These are phyloP conservation scores for Mycena latifolia DNA, from an alignment of 768 basidiomycete species.

Conservation along the genomic window DNA sequence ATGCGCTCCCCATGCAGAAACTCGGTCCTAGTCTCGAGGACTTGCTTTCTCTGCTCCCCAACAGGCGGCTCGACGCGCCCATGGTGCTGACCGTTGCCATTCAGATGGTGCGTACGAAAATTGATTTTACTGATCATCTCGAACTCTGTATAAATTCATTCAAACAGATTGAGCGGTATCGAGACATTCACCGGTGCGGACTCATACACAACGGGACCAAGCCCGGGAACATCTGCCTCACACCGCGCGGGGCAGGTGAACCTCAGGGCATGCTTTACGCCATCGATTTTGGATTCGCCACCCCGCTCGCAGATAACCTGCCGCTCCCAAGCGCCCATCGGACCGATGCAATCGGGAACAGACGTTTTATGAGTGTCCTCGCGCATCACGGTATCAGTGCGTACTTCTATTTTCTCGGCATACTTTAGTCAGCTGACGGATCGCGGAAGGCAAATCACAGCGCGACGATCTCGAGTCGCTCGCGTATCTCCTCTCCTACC, in stretches of 20 bases:
- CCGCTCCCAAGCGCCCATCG: conserved; percentile 36
- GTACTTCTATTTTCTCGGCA: not conserved
- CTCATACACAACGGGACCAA: conserved; percentile 48
- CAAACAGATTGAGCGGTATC: conserved; percentile 43
- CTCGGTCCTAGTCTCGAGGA: conserved; percentile 45
- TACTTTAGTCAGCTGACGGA: not conserved
- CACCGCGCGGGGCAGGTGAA: conserved; percentile 14
- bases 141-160: too few species aligned
- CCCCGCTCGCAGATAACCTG: conserved; percentile 26
- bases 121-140: not conserved
- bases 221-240: conserved; percentile 47
- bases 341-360: conserved; percentile 42
- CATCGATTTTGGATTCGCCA: conserved; percentile 47
- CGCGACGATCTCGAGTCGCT: conserved; percentile 5
- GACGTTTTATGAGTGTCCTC: conserved; percentile 45
- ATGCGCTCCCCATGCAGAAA: conserved; percentile 27
- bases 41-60: conserved; percentile 34
- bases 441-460: not conserved
- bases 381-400: conserved; percentile 48
- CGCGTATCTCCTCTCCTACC: not conserved
- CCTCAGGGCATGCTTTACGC: conserved; percentile 31
- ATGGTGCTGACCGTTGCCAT: conserved; percentile 46
- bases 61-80: conserved; percentile 31
- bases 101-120: conserved; percentile 40
- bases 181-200: conserved; percentile 40